Evolutionary conservation across 2,329 filamentous ascomycete species (phyloP), one percentile per base, ranked within the genome.

Genomic region (Sporothrix schenckii): DNA sequence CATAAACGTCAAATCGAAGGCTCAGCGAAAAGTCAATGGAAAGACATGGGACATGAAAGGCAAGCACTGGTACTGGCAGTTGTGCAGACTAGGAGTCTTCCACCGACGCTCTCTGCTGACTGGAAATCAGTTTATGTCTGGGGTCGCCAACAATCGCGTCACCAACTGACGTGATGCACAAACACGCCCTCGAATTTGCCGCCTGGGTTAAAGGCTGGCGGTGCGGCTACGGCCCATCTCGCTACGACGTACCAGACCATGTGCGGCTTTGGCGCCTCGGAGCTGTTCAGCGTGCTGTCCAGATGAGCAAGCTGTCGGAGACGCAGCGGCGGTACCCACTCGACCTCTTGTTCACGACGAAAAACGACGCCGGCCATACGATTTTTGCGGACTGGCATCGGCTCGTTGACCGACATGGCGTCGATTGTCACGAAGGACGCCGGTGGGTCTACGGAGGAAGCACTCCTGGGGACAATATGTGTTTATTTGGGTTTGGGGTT

Each of bases 211-310:
- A 21, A 72, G 39, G 66, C 69, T 10, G 69, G 69, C 14, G 21
- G 34, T 1, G 61, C 75, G 10, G 77, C 81, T 69, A 81, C 78
- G 0, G 76, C 82, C 30, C 77, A 82, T 71, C 73, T 79, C 6
- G 72, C 76, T 9, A 79, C 78, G 72, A 80, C 77, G 24, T 81
- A 79, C 72, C 81, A 83, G 74, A 80, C 77, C 1, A 82, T 83
- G 56, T 80, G 82, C 72, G 81, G 81, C 14, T 82, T 83, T 70
- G 81, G 81, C 14, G 81, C 80, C 72, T 79, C 77, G 5, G 80
- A 79, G 81, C 81, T 0, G 83, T 83, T 74, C 81, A 82, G 72
- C 80, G 81, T 19, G 81, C 81, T 0, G 72, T 75, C 39, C 69
- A 72, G 49, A 72, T 75, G 69, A 71, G 68, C 69, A 74, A 73